Evolutionary conservation across 345 rosid species (phyloP).

Genomic region (Euphorbia pulcherrima): DNA sequence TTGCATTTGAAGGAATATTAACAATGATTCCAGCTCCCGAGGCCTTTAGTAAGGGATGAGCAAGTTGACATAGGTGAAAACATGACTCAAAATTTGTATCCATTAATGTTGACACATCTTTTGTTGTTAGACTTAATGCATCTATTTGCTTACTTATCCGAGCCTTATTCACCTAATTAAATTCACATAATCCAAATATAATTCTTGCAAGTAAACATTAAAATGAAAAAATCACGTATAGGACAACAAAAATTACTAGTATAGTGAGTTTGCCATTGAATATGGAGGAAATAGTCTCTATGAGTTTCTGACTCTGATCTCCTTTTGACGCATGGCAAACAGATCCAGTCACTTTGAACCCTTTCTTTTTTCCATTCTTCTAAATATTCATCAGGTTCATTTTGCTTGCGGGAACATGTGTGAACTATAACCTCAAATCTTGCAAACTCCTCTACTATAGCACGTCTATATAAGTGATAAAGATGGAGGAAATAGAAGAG

Average conservation of each 20-base stretch:
- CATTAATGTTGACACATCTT: constrained; percentile 12
- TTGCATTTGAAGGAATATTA: constrained; percentile 11
- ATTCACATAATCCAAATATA: no score
- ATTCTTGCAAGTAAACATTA: no score
- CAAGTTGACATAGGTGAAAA: constrained; percentile 17
- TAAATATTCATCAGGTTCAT: constrained; percentile 8
- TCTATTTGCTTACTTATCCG: background rate
- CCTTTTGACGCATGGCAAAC: constrained; percentile 7
- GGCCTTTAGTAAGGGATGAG: constrained; percentile 12
- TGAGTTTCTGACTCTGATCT: constrained; percentile 14
- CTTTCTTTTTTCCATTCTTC: constrained; percentile 18
- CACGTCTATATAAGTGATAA: constrained; percentile 8
- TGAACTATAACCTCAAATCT: constrained; percentile 19
- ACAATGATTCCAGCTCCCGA: constrained; percentile 11
- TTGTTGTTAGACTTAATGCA: constrained; percentile 4
- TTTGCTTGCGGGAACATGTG: constrained; percentile 16
- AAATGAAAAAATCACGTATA: no score
- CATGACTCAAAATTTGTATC: constrained; percentile 19
- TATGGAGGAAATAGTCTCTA: constrained; percentile 2
- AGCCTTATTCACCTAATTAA: constrained; percentile 17
- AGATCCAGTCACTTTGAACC: constrained; percentile 13
- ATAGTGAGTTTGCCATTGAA: constrained; percentile 23
- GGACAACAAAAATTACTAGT: constrained; percentile 11
- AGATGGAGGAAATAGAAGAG: no score
- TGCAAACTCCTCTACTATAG: constrained; percentile 26